These are phyloP conservation scores for Fusarium drepaniforme DNA, from an alignment of 2,329 filamentous ascomycete genomes.

Conservation along the genomic window DNA sequence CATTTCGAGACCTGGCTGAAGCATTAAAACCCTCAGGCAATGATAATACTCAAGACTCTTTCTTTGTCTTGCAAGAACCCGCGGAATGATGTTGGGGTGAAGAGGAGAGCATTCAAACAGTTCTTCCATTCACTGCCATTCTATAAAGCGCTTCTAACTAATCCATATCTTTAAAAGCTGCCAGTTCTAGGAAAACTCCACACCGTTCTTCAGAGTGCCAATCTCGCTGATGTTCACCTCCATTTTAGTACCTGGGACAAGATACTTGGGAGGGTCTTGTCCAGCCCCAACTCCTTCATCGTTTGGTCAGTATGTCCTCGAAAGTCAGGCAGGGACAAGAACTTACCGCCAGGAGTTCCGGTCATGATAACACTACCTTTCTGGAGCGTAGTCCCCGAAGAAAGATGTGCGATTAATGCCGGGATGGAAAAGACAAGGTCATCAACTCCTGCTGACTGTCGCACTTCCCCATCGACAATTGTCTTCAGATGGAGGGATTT, in stretches of 20 bases:
- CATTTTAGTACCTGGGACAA: slow-evolving; percentile 54
- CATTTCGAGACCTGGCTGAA: neutral
- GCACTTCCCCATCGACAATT: slow-evolving; percentile 59
- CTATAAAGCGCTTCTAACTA: neutral
- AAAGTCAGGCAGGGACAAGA: neutral
- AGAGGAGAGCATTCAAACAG: neutral
- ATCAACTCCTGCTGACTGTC: slow-evolving; percentile 55
- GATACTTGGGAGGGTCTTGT: slow-evolving; percentile 53
- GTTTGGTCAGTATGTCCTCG: neutral
- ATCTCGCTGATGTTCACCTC: slow-evolving; percentile 54
- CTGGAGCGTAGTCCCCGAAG: slow-evolving; percentile 56
- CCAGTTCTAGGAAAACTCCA: slow-evolving; percentile 27
- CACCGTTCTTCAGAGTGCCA: slow-evolving; percentile 55
- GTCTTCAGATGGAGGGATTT: slow-evolving; percentile 58
- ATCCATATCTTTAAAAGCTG: neutral
- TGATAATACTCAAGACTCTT: neutral
- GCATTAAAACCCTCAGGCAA: neutral
- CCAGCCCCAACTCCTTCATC: slow-evolving; percentile 55
- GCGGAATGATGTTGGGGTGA: neutral
- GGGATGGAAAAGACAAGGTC: slow-evolving; percentile 61
- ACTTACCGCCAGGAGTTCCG: slow-evolving; percentile 54
- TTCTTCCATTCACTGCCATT: neutral
- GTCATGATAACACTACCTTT: slow-evolving; percentile 61
- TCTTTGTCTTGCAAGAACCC: neutral
- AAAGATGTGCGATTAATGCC: slow-evolving; percentile 52